Base-by-base conservation (phyloP, 768 basidiomycete species). In the Pleurotus djamor region DNA sequence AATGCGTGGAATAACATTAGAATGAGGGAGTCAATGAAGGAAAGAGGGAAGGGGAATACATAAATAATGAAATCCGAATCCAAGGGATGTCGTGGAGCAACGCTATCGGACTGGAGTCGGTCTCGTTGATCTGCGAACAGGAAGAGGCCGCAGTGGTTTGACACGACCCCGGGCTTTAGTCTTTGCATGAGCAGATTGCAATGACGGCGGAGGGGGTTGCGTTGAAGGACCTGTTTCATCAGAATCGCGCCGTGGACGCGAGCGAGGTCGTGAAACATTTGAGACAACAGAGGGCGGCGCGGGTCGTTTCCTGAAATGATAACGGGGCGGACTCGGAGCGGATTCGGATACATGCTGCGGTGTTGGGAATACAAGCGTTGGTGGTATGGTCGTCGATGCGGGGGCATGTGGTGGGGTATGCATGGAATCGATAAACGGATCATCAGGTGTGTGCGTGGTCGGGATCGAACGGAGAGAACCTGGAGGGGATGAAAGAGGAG, bases 251-350 rank as follows among this genome's bases (percentile, higher is more conserved):
- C 61, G 58, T 16, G 59, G 52, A 48, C 63, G 64, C 56, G 65
- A 49, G 43, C 61, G 60, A 52, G 60, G 54, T 38, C 58, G 59
- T 44, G 65, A 66, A n/a, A 59, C 57, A 7, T 69, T 63, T 57
- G 65, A 62, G 38, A 57, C 51, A 32, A 68, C 59, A 2, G 66
- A 60, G 16, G 62, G 48, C 14, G 66, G 64, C 34, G 67, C 60
- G 45, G 68, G 62, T 12, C 75, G 71, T 58, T 68, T 75, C 36
- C 76, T 73, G 44, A 77, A 63, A 57, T 72, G 61, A 52, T 74
- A 78, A 44, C 72, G 74, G 16, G 63, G 63, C 32, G 59, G 57
- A 8, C 59, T 60, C 28, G 67, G 62, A 43, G 56, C 52, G 28
- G 64, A 62, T 17, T 38, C n/a, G 12, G 17, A 8, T 41, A 28